Base-by-base conservation (phyloP, 2,329 filamentous ascomycete genomes). In the Passalora sequoiae region DNA sequence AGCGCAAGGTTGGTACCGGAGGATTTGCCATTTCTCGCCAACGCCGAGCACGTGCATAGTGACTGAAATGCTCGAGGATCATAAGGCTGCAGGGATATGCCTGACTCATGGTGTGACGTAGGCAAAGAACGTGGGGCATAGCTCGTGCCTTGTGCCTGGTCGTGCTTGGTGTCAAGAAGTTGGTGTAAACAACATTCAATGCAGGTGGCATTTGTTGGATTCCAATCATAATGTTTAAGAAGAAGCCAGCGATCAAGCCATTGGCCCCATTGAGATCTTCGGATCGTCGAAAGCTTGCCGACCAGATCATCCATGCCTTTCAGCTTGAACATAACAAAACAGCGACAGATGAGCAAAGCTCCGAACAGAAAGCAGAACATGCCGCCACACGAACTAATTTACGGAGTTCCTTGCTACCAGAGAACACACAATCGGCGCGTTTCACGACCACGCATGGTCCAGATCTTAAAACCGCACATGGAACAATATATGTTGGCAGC, bases 401-500 rank as follows among this genome's bases (percentile, higher is more conserved):
- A 40, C 71, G 81, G 40, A 80, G 76, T 58, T 68, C 75, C 2
- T 66, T 84, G 2, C 68, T 84, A 3, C 81, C 81, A 0, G 81
- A 84, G 16, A 80, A 78, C 51, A 71, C 75, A 0, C 69, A 77
- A 28, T 78, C 77, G 0, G 80, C 79, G 0, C 74, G 77, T 35
- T 84, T 85, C 60, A 81, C 75, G 4, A 84, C 81, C 1, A 83
- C 80, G 0, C 69, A 74, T 15, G 81, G 81, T 0, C 78, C 80
- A 1, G 72, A 83, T 32, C 64, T 82, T 17, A 76, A 74, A 40
- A 69, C 77, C 41, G 75, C 83, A 1, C 76, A 76, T 6, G 81
- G 81, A 6, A 81, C 78, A 1, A 67, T 84, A 2, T 84, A 83
- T 56, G 75, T 81, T 2, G 81, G 81, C 21, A 68, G 71, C 31